These are phyloP conservation scores for Polyplosphaeria fusca DNA, from an alignment of 495 filamentous ascomycete species.

Conservation along the genomic window DNA sequence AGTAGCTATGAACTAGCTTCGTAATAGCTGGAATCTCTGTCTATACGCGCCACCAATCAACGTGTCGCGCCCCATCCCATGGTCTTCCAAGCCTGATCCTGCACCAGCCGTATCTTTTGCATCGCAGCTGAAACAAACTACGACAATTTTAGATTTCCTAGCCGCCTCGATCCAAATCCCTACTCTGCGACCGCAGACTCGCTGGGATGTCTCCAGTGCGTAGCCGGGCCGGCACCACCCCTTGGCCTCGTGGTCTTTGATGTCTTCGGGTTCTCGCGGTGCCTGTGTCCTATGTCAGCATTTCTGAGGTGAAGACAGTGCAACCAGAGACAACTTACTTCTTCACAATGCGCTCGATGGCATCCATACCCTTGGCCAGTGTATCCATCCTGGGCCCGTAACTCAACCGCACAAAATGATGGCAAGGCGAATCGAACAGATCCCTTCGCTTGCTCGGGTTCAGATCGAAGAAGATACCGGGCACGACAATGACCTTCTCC, in stretches of 20 bases:
- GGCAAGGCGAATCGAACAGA: constrained; percentile 91
- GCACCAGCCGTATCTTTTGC: no score
- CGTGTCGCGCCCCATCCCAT: no score
- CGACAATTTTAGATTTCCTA: no score
- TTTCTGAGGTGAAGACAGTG: background rate
- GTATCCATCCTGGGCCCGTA: constrained; percentile 91
- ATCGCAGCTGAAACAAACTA: no score
- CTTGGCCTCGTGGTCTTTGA: constrained; percentile 1
- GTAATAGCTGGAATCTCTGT: no score
- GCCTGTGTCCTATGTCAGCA: constrained; percentile 3
- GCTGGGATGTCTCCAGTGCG: background rate
- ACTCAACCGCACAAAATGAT: constrained; percentile 85
- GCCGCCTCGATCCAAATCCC: no score
- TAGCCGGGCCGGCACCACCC: constrained; percentile 1
- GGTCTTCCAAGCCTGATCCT: no score
- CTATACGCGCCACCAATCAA: no score
- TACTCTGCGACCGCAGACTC: background rate
- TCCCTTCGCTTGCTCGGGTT: constrained; percentile 88
- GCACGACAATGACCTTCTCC: constrained; percentile 93
- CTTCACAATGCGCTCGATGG: constrained; percentile 78
- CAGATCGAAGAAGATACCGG: constrained; percentile 88
- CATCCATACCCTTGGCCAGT: constrained; percentile 78
- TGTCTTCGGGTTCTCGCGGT: constrained; percentile 7
- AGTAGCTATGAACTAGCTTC: no score
- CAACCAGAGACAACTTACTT: constrained; percentile 49